Conservation (phyloP, 2,329 filamentous ascomycete genomes). For the Alternaria hordeiaustralica region DNA sequence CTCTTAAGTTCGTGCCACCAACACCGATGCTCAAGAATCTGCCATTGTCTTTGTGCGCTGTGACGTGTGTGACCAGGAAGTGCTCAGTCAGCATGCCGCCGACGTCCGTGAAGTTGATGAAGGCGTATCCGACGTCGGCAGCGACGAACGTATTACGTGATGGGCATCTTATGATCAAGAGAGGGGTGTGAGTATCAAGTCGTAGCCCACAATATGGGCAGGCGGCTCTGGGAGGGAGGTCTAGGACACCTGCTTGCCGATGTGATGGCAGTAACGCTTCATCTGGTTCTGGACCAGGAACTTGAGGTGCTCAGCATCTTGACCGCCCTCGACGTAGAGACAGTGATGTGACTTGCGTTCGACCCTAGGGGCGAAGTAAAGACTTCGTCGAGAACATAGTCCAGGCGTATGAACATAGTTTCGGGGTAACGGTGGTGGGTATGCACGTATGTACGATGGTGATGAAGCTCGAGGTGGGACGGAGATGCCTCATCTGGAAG, state of each 20-base stretch:
- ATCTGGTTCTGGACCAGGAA: slow-evolving; percentile 35
- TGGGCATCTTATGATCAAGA: slow-evolving; percentile 27
- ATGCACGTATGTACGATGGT: not conserved
- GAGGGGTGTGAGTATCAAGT: slow-evolving; percentile 22
- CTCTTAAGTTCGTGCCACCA: slow-evolving; percentile 72
- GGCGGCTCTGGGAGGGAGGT: slow-evolving; percentile 20
- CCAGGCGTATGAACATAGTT: not conserved
- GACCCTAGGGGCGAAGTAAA: slow-evolving; percentile 22
- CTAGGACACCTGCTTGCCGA: slow-evolving; percentile 13
- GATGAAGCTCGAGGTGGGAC: not conserved
- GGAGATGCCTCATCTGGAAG: not conserved
- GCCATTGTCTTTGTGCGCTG: slow-evolving; percentile 64
- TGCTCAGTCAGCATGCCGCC: slow-evolving; percentile 33
- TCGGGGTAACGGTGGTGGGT: not conserved
- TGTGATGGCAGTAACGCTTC: slow-evolving; percentile 30
- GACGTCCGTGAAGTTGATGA: not conserved
- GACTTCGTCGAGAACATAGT: not conserved
- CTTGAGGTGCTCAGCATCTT: slow-evolving; percentile 32
- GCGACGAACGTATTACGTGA: not conserved
- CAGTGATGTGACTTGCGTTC: slow-evolving; percentile 27
- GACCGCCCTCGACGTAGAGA: slow-evolving; percentile 30
- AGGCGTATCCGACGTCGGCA: slow-evolving; percentile 28
- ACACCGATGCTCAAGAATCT: slow-evolving; percentile 56
- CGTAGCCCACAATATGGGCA: slow-evolving; percentile 16
- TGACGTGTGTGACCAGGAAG: slow-evolving; percentile 51